Evolutionary conservation across 352 stramenopile genomes (phyloP).

Genomic region (Phytophthora sp.): DNA sequence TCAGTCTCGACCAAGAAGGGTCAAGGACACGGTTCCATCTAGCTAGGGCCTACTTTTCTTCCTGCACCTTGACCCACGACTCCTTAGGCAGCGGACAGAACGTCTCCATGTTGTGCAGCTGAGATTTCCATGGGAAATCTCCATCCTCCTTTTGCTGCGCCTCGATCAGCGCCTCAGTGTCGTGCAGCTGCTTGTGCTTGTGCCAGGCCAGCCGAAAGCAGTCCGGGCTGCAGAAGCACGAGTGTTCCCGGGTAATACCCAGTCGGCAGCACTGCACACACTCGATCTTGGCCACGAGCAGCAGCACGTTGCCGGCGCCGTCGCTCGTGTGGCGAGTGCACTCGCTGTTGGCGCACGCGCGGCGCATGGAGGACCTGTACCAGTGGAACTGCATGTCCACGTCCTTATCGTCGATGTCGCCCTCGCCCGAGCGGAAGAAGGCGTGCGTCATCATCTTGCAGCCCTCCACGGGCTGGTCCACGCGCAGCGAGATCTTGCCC

Average conservation of each 20-base stretch:
- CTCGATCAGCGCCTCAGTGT: slow-evolving; percentile 31
- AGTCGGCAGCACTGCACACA: slow-evolving; percentile 72
- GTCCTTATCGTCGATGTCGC: slow-evolving; percentile 75
- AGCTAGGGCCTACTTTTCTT: slow-evolving; percentile 62
- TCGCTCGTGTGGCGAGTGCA: slow-evolving; percentile 54
- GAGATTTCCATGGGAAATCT: slow-evolving; percentile 58
- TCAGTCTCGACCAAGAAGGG: slow-evolving; percentile 25
- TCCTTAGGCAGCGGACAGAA: slow-evolving; percentile 63
- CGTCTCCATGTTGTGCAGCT: slow-evolving; percentile 61
- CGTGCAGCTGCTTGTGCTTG: slow-evolving; percentile 71
- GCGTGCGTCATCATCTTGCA: slow-evolving; percentile 77
- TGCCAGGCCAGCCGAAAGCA: slow-evolving; percentile 75
- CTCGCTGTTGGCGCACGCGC: slow-evolving; percentile 66
- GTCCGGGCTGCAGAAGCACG: slow-evolving; percentile 71
- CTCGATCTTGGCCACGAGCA: slow-evolving; percentile 76
- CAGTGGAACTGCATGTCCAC: slow-evolving; percentile 76
- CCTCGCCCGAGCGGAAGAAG: slow-evolving; percentile 76
- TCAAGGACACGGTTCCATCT: slow-evolving; percentile 30
- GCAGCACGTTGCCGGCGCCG: slow-evolving; percentile 68
- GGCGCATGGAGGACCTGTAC: slow-evolving; percentile 62
- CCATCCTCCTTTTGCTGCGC: slow-evolving; percentile 17
- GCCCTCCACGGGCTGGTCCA: slow-evolving; percentile 75
- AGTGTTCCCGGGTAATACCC: slow-evolving; percentile 68
- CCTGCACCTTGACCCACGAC: slow-evolving; percentile 66
- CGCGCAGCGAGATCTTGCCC: slow-evolving; percentile 74